Base-by-base conservation (phyloP, 495 filamentous ascomycete genomes). In the Hypoxylon cercidicola region DNA sequence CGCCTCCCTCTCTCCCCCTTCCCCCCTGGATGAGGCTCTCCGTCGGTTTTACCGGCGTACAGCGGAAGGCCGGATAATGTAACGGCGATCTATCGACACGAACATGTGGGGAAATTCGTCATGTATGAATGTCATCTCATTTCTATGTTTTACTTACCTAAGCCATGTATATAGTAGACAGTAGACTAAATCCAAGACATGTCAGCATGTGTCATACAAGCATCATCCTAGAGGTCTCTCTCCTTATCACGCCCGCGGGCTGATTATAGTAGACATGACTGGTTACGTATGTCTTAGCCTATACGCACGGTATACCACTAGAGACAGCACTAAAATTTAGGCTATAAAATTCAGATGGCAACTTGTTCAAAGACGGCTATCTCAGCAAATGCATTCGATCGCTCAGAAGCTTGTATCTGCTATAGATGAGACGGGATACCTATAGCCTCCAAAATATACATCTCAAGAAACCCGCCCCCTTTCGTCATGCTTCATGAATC, bases 401-500 rank as follows among this genome's bases (percentile, higher is more conserved):
- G 41, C 48, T 66, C 15, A 15, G 21, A 52, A 6, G 37, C 44
- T 19, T 48, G 3, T 25, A 62, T 39, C 48, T 53, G 28, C 35
- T 21, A 54, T 10, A 30, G 57, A 28, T 54, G 9, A 13, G 45
- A 44, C 37, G 51, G 45, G 50, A 57, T 34, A 50, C 20, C 50
- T 28, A n/a, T 19, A 16, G 44, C 18, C 18, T 55, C 28, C 15
- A 57, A 60, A 59, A 64, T 64, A 64, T 68, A 60, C 65, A 68
- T 35, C 39, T 37, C 40, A 45, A 57, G 16, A 55, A 48, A 50
- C 35, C 48, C 12, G 5, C 50, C 49, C 23, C 55, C 45, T 21
- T 55, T 68, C 65, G 46, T 69, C 56, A 69, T 66, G 66, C 62
- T 32, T 66, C 66, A 58, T 69, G 32, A 69, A 58, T 52, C 40